Base-by-base conservation (phyloP, 768 basidiomycete genomes). In the Trametes punicea region DNA sequence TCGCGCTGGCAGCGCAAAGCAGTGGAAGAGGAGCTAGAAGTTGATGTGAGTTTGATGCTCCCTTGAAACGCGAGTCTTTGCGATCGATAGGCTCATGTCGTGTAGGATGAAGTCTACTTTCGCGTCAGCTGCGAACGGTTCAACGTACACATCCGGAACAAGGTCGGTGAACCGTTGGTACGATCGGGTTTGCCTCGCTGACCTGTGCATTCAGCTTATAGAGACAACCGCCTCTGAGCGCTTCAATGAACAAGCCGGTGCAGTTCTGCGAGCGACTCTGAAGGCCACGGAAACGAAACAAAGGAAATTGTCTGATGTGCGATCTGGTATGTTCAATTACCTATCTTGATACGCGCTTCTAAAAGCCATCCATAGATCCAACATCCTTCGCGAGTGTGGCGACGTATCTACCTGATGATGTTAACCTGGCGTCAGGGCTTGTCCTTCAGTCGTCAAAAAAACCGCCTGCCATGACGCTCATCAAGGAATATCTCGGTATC, bases 61-160 rank as follows among this genome's bases (percentile, higher is more conserved):
- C 25, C 6, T 15, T 23, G 29, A 2, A 10, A 20, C 8, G n/a
- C 26, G 1, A 2, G 33, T 23, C 26, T 4, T 27, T 27, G 21
- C 18, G 30, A 29, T 30, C 5, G 52, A 45, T 23, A 16, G 10
- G 1, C 59, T 36, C 11, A 11, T 23, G 36, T 40, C 31, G 1
- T 4, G 6, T 55, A 93, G 86, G 83, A 89, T 16, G 75, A 75
- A 2, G 80, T 91, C 30, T 84, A 85, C 70, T 90, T 97, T 67
- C 83, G 90, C 45, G 81, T 98, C 45, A 98, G 98, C 73, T 90
- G 86, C 67, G 87, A 93, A 62, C 88, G 83, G 64, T 96, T 94
- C 71, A 85, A 88, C 62, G 76, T 92, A 29, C 85, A 91, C 63
- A 83, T 97, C 49, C 87, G 96, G 39, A 96, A 97, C 72, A 77